Evolutionary conservation across 225 moss, liverwort and hornwort genomes (phyloP), one percentile per base, ranked within the genome.

Genomic region (Takakia lepidozioides): DNA sequence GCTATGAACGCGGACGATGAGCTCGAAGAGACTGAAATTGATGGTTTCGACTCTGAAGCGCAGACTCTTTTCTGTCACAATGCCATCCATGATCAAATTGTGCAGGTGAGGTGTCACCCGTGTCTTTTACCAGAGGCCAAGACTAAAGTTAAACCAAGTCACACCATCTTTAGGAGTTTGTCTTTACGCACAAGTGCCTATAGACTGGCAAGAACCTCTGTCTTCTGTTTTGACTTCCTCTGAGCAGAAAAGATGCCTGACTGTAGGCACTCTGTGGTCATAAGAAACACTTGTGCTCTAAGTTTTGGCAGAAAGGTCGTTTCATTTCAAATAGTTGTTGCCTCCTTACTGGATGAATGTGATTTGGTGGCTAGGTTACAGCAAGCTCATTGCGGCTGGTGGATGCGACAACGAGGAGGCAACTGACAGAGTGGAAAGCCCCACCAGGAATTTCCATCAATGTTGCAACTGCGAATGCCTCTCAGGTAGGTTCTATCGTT

Each of bases 1-100:
- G 93, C 93, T 29, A 95, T 95, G 86, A 95, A 95, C 54, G 69
- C 72, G 22, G 93, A 95, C n/a, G 93, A 95, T 68, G 93, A 95
- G 66, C 78, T 95, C 51, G 93, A 95, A 68, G 93, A 95, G 72
- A 95, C 93, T 15, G 89, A 95, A 58, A 95, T 95, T 30, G 89
- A 95, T 49, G 93, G 93, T 49, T 95, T 95, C 58, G 89, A 95
- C 47, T 95, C 93, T 48, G 95, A 90, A 74, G 89, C 86, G 49
- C 95, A 95, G 66, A 95, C 95, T 47, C 77, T 95, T 22, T 95
- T 89, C 68, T 95, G 95, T 74, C 82, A 84, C 60, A 90, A 95
- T 65, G 90, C 84, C 60, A 69, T 95, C 44, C 68, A 84, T 49
- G 84, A 95, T 70, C 95, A 95, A 70, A 80, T 95, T 58, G 73